Conservation (phyloP, 169 alveolate species). For the Plasmodium billcollinsi region DNA sequence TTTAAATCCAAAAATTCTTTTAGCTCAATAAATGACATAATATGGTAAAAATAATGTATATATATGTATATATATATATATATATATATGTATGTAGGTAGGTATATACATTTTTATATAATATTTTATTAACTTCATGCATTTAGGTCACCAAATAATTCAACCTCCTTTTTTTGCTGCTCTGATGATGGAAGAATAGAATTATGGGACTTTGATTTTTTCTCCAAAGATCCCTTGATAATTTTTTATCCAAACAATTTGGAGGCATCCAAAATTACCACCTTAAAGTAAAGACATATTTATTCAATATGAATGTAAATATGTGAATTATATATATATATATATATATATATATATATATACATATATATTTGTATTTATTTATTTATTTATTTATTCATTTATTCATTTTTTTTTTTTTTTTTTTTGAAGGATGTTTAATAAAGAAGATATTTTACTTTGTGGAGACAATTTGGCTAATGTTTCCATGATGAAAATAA, state of each 20-base stretch:
- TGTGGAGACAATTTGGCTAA: slow-evolving; percentile 72
- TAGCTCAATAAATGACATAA: slow-evolving; percentile 62
- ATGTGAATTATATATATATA: background rate
- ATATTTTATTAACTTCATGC: too few species aligned
- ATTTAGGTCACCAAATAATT: slow-evolving; percentile 68
- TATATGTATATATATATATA: background rate
- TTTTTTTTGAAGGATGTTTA: slow-evolving; percentile 44
- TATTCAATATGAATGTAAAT: background rate
- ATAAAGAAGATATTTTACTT: slow-evolving; percentile 38
- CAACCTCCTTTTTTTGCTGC: slow-evolving; percentile 74
- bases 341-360: too few species aligned
- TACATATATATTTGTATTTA: background rate
- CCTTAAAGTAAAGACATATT: slow-evolving; percentile 32
- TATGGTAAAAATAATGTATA: slow-evolving; percentile 42
- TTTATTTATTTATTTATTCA: background rate
- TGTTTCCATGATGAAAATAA: slow-evolving; percentile 68
- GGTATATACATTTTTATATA: background rate
- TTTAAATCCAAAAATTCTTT: slow-evolving; percentile 71
- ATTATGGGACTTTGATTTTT: slow-evolving; percentile 74
- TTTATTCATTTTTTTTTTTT: background rate
- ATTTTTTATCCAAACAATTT: slow-evolving; percentile 62
- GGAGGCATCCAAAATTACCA: slow-evolving; percentile 50
- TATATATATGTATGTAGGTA: background rate
- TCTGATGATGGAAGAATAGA: slow-evolving; percentile 75
- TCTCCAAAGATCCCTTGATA: slow-evolving; percentile 70